These are phyloP conservation scores for Sophora flavescens DNA, from an alignment of 306 rosid genomes.

Conservation along the genomic window DNA sequence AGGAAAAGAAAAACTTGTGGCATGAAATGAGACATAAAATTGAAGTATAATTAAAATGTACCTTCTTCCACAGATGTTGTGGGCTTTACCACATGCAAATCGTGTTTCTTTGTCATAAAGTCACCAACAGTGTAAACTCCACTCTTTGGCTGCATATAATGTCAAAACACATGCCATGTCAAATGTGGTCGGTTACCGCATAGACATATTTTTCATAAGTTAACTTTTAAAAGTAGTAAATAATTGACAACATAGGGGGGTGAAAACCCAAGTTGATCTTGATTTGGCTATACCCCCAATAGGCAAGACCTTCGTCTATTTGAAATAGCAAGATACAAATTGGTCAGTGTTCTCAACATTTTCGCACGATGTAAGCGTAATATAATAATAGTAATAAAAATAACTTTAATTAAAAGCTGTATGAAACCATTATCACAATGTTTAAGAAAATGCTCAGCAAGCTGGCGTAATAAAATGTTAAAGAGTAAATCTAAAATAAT, in stretches of 20 bases:
- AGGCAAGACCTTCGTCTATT: constrained; percentile 4
- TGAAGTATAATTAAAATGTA: constrained; percentile 42
- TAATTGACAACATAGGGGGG: not conserved
- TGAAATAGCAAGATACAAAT: constrained; percentile 28
- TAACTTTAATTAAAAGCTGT: constrained; percentile 8
- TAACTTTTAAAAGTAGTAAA: not conserved
- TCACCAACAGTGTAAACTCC: constrained; percentile 87
- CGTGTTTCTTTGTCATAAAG: constrained; percentile 83
- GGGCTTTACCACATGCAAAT: constrained; percentile 82
- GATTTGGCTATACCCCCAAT: constrained; percentile 25
- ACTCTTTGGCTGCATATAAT: constrained; percentile 64
- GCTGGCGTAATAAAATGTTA: not conserved
- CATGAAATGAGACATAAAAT: constrained; percentile 9
- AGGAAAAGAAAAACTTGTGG: not conserved
- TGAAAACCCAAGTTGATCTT: not conserved
- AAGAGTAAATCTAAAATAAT: constrained; percentile 2
- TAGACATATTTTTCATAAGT: constrained; percentile 10
- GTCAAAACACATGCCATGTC: constrained; percentile 30
- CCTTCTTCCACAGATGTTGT: constrained; percentile 95
- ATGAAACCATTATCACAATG: not conserved
- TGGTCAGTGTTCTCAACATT: not conserved
- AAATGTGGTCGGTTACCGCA: constrained; percentile 12
- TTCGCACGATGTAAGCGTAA: too few species aligned
- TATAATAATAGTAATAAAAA: too few species aligned
- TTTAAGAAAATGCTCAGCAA: constrained; percentile 8